phyloP scores from a whole-genome alignment of 257 asterid genomes.

The Solanum bulbocastanum region DNA sequence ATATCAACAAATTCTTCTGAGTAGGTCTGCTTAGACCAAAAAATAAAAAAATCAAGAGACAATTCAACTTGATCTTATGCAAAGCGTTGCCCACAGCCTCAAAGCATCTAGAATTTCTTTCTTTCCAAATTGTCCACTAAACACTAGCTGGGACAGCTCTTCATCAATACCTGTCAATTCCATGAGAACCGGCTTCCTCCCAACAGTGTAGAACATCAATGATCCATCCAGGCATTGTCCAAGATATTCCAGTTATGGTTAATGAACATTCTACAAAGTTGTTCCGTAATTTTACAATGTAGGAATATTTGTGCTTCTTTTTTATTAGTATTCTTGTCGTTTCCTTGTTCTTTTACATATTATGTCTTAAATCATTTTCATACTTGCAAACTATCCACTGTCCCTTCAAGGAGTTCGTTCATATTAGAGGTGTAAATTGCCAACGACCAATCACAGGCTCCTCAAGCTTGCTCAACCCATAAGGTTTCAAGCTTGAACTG shows the following conservation, averaged over 20 bases:
- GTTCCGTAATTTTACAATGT: background rate
- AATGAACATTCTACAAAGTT: background rate
- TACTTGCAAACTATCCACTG: background rate
- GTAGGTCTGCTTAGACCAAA: background rate
- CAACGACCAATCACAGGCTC: background rate
- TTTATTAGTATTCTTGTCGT: background rate
- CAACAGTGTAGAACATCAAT: background rate
- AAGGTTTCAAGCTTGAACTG: background rate
- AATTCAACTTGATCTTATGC: background rate
- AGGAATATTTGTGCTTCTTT: background rate
- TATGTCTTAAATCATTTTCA: background rate
- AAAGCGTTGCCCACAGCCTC: background rate
- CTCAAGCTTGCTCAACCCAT: background rate
- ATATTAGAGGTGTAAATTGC: background rate
- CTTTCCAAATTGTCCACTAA: background rate
- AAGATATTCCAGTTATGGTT: background rate
- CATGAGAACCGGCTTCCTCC: background rate
- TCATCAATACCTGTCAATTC: background rate
- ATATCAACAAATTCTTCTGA: background rate
- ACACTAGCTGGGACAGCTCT: background rate
- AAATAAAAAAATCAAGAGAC: background rate
- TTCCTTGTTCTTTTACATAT: background rate
- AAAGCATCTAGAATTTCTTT: background rate
- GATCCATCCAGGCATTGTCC: background rate
- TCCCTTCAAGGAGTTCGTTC: background rate